Percentiles rank a stretch among this genome's conserved stretches.
These are phyloP conservation scores for Mercurialis annua DNA, from an alignment of 345 rosid species.

Conservation along the genomic window DNA sequence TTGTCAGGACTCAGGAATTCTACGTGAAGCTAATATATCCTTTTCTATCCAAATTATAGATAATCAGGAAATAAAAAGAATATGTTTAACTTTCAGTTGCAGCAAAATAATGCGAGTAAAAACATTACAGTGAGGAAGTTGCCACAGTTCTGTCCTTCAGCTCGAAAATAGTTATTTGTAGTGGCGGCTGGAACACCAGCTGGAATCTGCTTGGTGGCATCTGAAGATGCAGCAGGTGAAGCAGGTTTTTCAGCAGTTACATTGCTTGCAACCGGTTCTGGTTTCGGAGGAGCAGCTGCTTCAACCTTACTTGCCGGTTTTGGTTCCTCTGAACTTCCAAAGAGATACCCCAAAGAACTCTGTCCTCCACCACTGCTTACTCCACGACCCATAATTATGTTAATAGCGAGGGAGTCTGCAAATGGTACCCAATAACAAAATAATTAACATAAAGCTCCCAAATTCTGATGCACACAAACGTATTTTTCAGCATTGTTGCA, in stretches of 20 bases:
- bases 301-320: constrained; percentile 33
- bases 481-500: constrained; percentile 2
- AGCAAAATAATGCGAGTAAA: neutral
- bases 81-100: constrained; percentile 3
- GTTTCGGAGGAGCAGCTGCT: constrained; percentile 27
- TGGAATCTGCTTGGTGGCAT: constrained; percentile 43
- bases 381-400: constrained; percentile 72
- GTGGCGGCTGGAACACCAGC: constrained; percentile 56
- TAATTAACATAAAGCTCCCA: neutral
- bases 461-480: neutral
- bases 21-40: neutral
- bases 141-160: constrained; percentile 73
- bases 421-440: neutral
- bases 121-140: constrained; percentile 65
- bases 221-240: constrained; percentile 32
- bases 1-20: neutral
- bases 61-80: neutral
- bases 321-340: constrained; percentile 64
- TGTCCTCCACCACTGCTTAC: constrained; percentile 83
- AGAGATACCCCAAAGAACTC: constrained; percentile 82
- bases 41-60: neutral
- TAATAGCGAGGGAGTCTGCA: constrained; percentile 6
- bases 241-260: constrained; percentile 30
- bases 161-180: constrained; percentile 61
- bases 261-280: constrained; percentile 27